A percentile compares a stretch with the other conserved stretches of the same genome.
These are phyloP conservation scores for Beta macrorhiza DNA, from an alignment of 179 eudicot genomes.

Conservation along the genomic window DNA sequence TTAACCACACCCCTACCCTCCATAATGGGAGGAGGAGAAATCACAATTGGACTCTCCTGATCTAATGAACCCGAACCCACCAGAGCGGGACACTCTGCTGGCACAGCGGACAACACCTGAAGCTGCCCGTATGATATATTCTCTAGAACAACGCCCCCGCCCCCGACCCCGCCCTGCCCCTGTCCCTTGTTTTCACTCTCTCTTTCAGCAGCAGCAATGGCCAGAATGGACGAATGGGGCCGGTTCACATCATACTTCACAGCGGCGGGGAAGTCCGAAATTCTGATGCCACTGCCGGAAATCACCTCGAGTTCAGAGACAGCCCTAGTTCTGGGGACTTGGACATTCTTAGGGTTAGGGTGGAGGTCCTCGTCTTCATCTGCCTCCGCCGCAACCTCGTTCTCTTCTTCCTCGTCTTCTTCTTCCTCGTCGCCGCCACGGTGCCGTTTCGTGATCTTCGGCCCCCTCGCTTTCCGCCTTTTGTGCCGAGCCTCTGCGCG, in stretches of 20 bases:
- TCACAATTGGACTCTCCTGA: constrained; percentile 45
- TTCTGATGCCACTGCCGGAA: constrained; percentile 42
- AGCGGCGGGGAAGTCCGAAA: constrained; percentile 62
- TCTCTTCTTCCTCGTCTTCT: constrained; percentile 48
- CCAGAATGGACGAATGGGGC: constrained; percentile 53
- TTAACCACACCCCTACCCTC: constrained; percentile 70
- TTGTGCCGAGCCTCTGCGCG: constrained; percentile 32
- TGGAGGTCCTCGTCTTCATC: constrained; percentile 62
- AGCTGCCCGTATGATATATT: constrained; percentile 87
- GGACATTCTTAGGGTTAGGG: constrained; percentile 28
- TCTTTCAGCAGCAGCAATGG: constrained; percentile 58
- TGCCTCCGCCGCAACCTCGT: constrained; percentile 32
- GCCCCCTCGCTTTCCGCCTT: constrained; percentile 34
- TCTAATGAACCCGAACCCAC: constrained; percentile 38
- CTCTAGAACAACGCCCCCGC: constrained; percentile 44
- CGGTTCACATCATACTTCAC: constrained; percentile 49
- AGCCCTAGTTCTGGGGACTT: constrained; percentile 9
- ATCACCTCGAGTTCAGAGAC: constrained; percentile 45
- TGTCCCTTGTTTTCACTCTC: constrained; percentile 25
- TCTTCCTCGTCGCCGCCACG: constrained; percentile 34
- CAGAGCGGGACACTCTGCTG: constrained; percentile 45
- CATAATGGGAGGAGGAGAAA: constrained; percentile 63
- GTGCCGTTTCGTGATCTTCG: constrained; percentile 40
- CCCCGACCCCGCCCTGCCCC: background rate
- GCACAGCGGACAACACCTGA: constrained; percentile 74